Base-by-base conservation (phyloP, 1,139 yeast genomes). In the Kluyveromyces sp. region DNA sequence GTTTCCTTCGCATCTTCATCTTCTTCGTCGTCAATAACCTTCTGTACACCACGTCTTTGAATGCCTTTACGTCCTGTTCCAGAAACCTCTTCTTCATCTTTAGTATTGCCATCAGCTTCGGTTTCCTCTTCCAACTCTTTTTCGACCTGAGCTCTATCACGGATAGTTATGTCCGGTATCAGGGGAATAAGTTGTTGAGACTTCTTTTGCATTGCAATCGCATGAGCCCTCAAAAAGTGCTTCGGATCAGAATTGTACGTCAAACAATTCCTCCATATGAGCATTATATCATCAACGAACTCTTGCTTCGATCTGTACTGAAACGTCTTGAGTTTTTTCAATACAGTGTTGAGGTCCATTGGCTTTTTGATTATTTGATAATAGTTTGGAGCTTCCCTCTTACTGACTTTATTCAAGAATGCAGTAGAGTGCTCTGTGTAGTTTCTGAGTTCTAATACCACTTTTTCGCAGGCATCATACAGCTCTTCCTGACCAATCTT, bases 401-500 rank as follows among this genome's bases (percentile, higher is more conserved):
- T 92, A 46, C 94, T 86, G 17, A 94, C 99, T 59, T 87, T 85
- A 64, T 89, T 92, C 52, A 94, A 71, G 58, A 94, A 94, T 0
- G 97, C 96, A 0, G 97, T 88, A 0, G 97, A 89, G 64, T 92
- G 97, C 58, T 92, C 97, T 0, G 98, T 92, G 53, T 83, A 87
- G 9, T 94, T 87, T 57, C 98, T 74, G 35, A 94, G 69, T 56
- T 94, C 98, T 49, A 81, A 68, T 0, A 89, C 92, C 1, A 92
- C 98, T 58, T 87, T 89, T 57, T 94, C 98, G 56, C 96, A 92
- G 0, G 96, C 96, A 55, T 94, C 98, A 58, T 92, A 94, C 15
- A 94, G 71, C 61, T 94, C 99, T 61, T 94, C 99, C 63, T 94
- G 99, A 3, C 98, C 98, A 34, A 92, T 80, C 49, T 86, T 74